Percentiles rank a stretch among this genome's conserved stretches.
phyloP scores from a whole-genome alignment of 2,329 filamentous ascomycete genomes.

The Colletotrichum sp. region DNA sequence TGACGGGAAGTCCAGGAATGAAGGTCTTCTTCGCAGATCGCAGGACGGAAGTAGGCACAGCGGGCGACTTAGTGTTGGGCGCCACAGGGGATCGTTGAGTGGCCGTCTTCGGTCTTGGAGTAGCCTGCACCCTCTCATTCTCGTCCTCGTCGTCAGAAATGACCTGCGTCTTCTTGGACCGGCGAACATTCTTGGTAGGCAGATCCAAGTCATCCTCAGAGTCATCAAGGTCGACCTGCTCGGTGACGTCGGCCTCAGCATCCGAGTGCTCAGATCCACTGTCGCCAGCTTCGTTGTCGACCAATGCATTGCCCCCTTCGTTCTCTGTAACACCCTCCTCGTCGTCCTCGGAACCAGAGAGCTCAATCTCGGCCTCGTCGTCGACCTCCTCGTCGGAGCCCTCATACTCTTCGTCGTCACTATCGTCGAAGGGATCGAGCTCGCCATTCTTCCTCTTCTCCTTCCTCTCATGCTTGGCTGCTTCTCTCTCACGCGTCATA shows the following conservation, averaged over 20 bases:
- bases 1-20: constrained; percentile 69
- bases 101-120: constrained; percentile 51
- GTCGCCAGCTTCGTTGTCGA: constrained; percentile 46
- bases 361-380: constrained; percentile 41
- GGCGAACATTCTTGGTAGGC: constrained; percentile 46
- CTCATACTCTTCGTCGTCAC: constrained; percentile 55
- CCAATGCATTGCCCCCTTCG: constrained; percentile 34
- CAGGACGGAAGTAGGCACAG: constrained; percentile 66
- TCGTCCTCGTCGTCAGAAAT: constrained; percentile 71
- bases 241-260: constrained; percentile 26
- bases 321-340: constrained; percentile 34
- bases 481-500: constrained; percentile 75
- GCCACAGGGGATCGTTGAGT: constrained; percentile 45
- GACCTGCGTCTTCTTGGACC: constrained; percentile 55
- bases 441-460: constrained; percentile 45
- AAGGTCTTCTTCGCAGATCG: constrained; percentile 72
- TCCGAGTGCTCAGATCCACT: constrained; percentile 36
- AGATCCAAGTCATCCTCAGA: constrained; percentile 45
- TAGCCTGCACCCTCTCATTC: constrained; percentile 43
- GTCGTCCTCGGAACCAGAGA: constrained; percentile 49
- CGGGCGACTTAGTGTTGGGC: constrained; percentile 51
- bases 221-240: constrained; percentile 27
- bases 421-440: constrained; percentile 61
- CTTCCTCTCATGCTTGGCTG: constrained; percentile 67
- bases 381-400: constrained; percentile 42